A percentile compares a stretch with the other conserved stretches of the same genome.
These are phyloP conservation scores for Intubia oerlemansii DNA, from an alignment of 2,329 filamentous ascomycete genomes.

Conservation along the genomic window DNA sequence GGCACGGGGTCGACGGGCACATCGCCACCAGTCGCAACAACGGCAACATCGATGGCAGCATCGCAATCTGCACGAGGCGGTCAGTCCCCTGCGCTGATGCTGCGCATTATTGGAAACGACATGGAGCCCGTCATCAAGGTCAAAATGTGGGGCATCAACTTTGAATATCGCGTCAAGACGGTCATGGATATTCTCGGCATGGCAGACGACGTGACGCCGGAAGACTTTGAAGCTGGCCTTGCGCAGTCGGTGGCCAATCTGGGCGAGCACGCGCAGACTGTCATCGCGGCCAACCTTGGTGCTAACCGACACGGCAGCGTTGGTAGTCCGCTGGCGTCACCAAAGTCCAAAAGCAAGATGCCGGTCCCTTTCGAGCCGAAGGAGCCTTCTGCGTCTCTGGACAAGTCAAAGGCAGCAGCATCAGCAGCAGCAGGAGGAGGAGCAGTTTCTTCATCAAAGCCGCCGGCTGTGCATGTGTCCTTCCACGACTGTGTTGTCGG, in stretches of 20 bases:
- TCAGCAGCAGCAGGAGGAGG: conserved; percentile 8
- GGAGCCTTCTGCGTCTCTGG: too few relatives aligned
- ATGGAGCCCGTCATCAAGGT: conserved; percentile 80
- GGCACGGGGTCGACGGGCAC: too few relatives aligned
- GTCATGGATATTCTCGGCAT: conserved; percentile 62
- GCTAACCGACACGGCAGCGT: too few relatives aligned
- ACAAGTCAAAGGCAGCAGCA: too few relatives aligned
- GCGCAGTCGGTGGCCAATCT: conserved; percentile 63
- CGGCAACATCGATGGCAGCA: not conserved
- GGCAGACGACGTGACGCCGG: conserved; percentile 40
- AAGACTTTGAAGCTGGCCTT: conserved; percentile 56
- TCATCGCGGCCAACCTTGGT: conserved; percentile 18
- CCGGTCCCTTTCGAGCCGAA: too few relatives aligned
- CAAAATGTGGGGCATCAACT: conserved; percentile 60
- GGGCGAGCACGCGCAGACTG: conserved; percentile 38
- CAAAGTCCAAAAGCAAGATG: too few relatives aligned
- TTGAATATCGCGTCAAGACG: conserved; percentile 79
- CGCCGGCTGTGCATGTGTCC: conserved; percentile 49
- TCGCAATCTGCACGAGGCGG: too few relatives aligned
- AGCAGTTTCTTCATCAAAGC: conserved; percentile 19
- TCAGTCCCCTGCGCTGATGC: conserved; percentile 45
- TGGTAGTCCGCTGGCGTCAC: conserved; percentile 10
- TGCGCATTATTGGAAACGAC: conserved; percentile 79
- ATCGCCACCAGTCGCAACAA: conserved; percentile 6
- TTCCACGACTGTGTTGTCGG: conserved; percentile 67